Percentiles rank a stretch among this genome's conserved stretches.
phyloP scores from a whole-genome alignment of 2,329 filamentous ascomycete species.

The Mycocentrospora acerina region DNA sequence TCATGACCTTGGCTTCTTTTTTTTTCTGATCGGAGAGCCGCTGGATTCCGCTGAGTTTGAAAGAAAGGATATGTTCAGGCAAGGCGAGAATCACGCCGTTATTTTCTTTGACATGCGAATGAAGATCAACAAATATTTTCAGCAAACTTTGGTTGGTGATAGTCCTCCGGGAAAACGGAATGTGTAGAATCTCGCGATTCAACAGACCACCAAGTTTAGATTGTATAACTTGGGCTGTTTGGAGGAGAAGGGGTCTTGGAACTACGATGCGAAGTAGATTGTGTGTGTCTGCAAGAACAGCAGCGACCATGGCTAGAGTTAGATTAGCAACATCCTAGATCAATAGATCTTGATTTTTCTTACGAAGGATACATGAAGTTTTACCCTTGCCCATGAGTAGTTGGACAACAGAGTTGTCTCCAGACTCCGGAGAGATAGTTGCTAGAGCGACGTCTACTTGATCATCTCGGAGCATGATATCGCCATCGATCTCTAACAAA shows the following conservation, averaged over 20 bases:
- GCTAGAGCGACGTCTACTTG: constrained; percentile 64
- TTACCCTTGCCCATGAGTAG: constrained; percentile 70
- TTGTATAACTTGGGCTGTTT: constrained; percentile 60
- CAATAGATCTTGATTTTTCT: too few species aligned
- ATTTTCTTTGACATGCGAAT: constrained; percentile 43
- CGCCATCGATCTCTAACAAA: constrained; percentile 65
- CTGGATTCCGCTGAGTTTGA: constrained; percentile 63
- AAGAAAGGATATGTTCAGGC: constrained; percentile 67
- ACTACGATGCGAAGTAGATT: constrained; percentile 57
- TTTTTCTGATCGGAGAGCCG: constrained; percentile 52
- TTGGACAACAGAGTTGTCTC: constrained; percentile 61
- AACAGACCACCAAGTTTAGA: constrained; percentile 58
- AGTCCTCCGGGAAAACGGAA: constrained; percentile 60
- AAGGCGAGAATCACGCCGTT: constrained; percentile 60
- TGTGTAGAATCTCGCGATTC: constrained; percentile 55
- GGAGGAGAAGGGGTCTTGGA: constrained; percentile 57
- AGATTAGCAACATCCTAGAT: too few species aligned
- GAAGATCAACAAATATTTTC: constrained; percentile 40
- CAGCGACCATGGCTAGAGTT: constrained; percentile 60
- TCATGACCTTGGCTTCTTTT: constrained; percentile 50
- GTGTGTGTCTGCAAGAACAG: constrained; percentile 44
- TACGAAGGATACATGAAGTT: constrained; percentile 61
- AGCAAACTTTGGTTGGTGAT: constrained; percentile 36
- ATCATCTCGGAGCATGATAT: constrained; percentile 62
- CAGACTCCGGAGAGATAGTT: constrained; percentile 58